Evolutionary conservation across 2,329 filamentous ascomycete species (phyloP).

Genomic region (Macroventuria anomochaeta): DNA sequence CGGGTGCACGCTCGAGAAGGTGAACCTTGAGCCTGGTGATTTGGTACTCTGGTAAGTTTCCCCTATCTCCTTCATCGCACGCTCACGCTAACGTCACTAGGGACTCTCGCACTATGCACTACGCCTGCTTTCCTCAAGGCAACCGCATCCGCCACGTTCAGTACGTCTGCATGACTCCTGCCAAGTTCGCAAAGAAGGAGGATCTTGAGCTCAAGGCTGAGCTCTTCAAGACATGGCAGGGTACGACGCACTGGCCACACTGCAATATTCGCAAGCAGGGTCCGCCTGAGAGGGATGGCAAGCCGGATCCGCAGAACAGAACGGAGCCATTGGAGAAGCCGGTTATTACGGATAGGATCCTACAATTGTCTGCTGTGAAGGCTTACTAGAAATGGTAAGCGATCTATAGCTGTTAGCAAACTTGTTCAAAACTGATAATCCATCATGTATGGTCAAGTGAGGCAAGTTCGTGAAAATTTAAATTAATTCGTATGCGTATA

Average conservation of each 20-base stretch:
- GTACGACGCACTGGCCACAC: constrained; percentile 35
- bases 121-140: constrained; percentile 22
- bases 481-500: too few species aligned
- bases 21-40: constrained; percentile 52
- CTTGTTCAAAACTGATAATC: too few species aligned
- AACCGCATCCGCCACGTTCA: constrained; percentile 26
- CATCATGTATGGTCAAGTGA: too few species aligned
- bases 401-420: background rate
- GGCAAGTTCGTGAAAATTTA: too few species aligned
- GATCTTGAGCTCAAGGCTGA: constrained; percentile 26
- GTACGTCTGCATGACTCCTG: constrained; percentile 34
- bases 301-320: constrained; percentile 20
- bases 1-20: constrained; percentile 51
- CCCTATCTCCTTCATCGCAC: too few species aligned
- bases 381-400: constrained; percentile 8
- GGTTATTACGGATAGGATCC: constrained; percentile 21
- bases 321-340: constrained; percentile 30
- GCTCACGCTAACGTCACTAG: constrained; percentile 42
- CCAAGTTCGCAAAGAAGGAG: constrained; percentile 23
- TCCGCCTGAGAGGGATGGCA: constrained; percentile 16
- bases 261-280: constrained; percentile 28
- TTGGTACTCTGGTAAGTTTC: constrained; percentile 27
- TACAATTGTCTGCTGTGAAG: constrained; percentile 26
- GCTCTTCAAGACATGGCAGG: constrained; percentile 24
- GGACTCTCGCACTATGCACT: constrained; percentile 59